Conservation (phyloP, 345 rosid species). For the Arabidopsis thaliana region DNA sequence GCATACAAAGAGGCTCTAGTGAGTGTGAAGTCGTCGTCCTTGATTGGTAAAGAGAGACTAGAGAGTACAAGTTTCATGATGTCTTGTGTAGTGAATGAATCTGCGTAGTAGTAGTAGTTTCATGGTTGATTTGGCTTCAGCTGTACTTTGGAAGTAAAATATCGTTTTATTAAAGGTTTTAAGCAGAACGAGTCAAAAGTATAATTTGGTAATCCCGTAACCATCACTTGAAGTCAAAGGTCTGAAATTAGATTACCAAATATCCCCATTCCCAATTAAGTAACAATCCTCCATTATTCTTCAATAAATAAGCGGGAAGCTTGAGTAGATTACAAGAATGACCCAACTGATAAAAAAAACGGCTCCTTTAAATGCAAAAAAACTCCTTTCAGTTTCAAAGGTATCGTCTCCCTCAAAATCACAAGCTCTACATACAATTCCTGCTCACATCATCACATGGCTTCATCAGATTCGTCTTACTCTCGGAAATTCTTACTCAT, state of each 20-base stretch:
- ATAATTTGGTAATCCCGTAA: too few relatives aligned
- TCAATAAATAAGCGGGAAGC: background rate
- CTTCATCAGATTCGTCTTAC: conserved; percentile 41
- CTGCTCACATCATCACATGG: conserved; percentile 48
- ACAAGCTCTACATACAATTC: conserved; percentile 14
- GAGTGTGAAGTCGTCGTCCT: too few relatives aligned
- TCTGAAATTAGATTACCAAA: conserved; percentile 2
- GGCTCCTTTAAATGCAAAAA: conserved; percentile 33
- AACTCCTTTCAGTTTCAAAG: conserved; percentile 35
- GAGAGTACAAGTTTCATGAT: too few relatives aligned
- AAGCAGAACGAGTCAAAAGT: background rate
- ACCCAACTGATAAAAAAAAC: conserved; percentile 33
- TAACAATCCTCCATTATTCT: background rate
- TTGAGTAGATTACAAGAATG: background rate
- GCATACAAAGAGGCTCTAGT: too few relatives aligned
- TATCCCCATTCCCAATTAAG: background rate
- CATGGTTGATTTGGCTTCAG: too few relatives aligned
- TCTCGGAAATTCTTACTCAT: conserved; percentile 56
- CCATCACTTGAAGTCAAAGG: background rate
- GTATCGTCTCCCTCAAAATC: conserved; percentile 18
- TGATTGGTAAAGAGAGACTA: too few relatives aligned
- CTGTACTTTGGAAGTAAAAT: too few relatives aligned
- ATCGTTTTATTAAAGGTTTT: too few relatives aligned
- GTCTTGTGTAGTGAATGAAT: too few relatives aligned
- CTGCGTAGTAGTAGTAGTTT: too few relatives aligned